Percentiles rank a stretch among this genome's conserved stretches.
Conservation (phyloP, 2,329 filamentous ascomycete genomes). For the Raffaelea arxii region DNA sequence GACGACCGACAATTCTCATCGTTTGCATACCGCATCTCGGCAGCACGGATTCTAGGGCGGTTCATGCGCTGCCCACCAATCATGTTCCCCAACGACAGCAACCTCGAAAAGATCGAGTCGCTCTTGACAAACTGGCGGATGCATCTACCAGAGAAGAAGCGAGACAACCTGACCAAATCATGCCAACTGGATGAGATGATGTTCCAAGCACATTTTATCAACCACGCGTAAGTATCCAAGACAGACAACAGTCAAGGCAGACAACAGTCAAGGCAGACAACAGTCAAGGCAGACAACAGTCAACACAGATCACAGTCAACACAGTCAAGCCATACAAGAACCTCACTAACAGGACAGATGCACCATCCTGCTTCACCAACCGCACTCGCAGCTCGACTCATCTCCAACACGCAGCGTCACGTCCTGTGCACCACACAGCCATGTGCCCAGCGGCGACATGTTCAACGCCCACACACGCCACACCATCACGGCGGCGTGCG, state of each 20-base stretch:
- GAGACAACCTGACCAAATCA: conserved; percentile 56
- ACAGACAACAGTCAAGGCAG: too few relatives aligned
- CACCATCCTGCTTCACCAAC: conserved; percentile 69
- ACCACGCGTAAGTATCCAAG: conserved; percentile 38
- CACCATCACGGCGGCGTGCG: conserved; percentile 68
- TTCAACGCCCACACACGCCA: conserved; percentile 67
- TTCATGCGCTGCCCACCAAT: conserved; percentile 53
- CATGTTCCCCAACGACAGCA: conserved; percentile 43
- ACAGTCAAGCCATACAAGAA: too few relatives aligned
- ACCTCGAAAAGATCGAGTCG: conserved; percentile 39
- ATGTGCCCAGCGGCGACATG: conserved; percentile 35
- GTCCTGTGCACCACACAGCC: conserved; percentile 54
- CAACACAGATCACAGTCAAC: too few relatives aligned
- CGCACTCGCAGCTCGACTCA: conserved; percentile 63
- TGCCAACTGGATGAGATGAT: conserved; percentile 79
- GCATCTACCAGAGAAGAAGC: conserved; percentile 65
- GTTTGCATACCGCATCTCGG: conserved; percentile 75
- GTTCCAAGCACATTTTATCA: conserved; percentile 83
- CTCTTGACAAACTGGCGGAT: conserved; percentile 65
- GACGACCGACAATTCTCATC: conserved; percentile 69
- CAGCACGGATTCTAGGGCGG: conserved; percentile 66
- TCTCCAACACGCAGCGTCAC: conserved; percentile 49
- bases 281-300: too few relatives aligned
- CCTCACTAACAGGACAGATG: conserved; percentile 37
- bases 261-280: too few relatives aligned